Evolutionary conservation across 768 basidiomycete genomes (phyloP).

Genomic region (Termitomyces sp.): DNA sequence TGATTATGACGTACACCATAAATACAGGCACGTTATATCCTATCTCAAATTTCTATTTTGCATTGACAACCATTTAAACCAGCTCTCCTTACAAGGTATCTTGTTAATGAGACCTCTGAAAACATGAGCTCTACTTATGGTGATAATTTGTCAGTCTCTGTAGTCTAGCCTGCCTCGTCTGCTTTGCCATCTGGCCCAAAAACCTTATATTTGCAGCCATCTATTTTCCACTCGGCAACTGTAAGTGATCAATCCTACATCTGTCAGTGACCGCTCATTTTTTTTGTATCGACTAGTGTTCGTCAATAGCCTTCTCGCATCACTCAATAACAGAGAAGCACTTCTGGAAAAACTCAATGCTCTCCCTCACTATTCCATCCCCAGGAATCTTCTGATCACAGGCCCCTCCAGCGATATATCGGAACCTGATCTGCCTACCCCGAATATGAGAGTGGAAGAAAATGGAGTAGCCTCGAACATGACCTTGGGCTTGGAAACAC

Average conservation of each 20-base stretch:
- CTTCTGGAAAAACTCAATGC: constrained; percentile 6
- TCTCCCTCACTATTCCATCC: constrained; percentile 1
- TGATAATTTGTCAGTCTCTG: not conserved
- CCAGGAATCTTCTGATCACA: not conserved
- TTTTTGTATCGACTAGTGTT: constrained; percentile 9
- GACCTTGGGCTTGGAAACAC: not conserved
- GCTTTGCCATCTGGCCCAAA: not conserved
- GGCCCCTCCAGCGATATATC: not conserved
- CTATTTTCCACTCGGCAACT: not conserved
- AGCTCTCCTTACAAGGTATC: not conserved
- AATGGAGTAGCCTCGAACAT: not conserved
- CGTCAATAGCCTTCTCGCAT: constrained; percentile 15
- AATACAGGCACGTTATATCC: not conserved
- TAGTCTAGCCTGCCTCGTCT: not conserved
- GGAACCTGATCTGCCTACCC: not conserved
- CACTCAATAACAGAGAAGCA: constrained; percentile 11
- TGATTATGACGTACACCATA: not conserved
- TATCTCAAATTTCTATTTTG: not conserved
- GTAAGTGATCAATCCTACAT: not conserved
- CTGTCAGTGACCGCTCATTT: not conserved
- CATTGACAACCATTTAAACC: not conserved
- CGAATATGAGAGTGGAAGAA: not conserved
- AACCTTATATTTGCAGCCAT: not conserved
- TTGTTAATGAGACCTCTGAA: not conserved
- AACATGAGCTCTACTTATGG: not conserved